Percentiles rank a stretch among this genome's conserved stretches.
These are phyloP conservation scores for Fusarium dimerum DNA, from an alignment of 2,329 filamentous ascomycete species.

Conservation along the genomic window DNA sequence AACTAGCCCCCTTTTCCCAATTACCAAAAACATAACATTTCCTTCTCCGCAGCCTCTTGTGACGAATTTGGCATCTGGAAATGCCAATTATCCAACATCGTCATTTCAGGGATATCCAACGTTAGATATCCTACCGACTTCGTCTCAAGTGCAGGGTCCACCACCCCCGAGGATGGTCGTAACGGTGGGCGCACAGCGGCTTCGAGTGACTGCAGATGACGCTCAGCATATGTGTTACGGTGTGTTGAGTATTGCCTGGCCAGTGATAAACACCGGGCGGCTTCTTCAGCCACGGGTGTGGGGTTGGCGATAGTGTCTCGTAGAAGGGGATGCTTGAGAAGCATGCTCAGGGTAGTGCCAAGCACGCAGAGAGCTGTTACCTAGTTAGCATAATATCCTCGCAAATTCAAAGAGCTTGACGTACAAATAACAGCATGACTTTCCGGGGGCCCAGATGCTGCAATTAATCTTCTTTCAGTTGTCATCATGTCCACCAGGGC, in stretches of 20 bases:
- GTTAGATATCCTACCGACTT: slow-evolving; percentile 7
- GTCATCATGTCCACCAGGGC: slow-evolving; percentile 25
- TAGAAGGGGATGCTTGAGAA: slow-evolving; percentile 24
- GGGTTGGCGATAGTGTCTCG: slow-evolving; percentile 20
- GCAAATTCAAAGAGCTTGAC: neutral
- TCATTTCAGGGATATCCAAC: slow-evolving; percentile 18
- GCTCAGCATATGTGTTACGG: slow-evolving; percentile 13
- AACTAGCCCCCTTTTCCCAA: neutral
- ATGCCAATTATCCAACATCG: slow-evolving; percentile 26
- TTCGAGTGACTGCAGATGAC: slow-evolving; percentile 20
- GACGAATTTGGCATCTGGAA: neutral
- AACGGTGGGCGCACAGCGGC: slow-evolving; percentile 17
- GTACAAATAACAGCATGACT: slow-evolving; percentile 24
- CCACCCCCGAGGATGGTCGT: slow-evolving; percentile 8
- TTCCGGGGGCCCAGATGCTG: slow-evolving; percentile 21
- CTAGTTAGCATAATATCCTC: neutral
- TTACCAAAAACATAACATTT: slow-evolving; percentile 26
- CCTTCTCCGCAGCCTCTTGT: neutral
- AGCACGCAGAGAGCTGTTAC: slow-evolving; percentile 20
- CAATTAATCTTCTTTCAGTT: slow-evolving; percentile 20
- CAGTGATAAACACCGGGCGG: slow-evolving; percentile 22
- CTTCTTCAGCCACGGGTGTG: slow-evolving; percentile 18
- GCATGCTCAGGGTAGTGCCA: slow-evolving; percentile 26
- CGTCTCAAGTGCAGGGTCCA: slow-evolving; percentile 24
- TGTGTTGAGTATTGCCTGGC: slow-evolving; percentile 19